Base-by-base conservation (phyloP, 257 asterid species). In the Fraxinus cuspidata region DNA sequence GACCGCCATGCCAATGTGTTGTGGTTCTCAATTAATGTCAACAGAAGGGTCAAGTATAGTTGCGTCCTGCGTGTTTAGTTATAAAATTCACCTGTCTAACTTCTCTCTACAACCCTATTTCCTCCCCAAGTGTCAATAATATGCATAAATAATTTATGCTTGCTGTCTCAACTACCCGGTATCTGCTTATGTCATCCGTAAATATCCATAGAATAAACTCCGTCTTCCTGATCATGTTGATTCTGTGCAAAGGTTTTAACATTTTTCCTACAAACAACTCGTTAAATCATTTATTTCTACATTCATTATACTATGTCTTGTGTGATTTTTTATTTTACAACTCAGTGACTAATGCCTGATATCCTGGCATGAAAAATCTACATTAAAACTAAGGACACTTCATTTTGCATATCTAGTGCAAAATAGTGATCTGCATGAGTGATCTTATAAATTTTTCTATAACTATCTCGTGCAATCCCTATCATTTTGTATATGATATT, bases 401-500 rank as follows among this genome's bases (percentile, higher is more conserved):
- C 40, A 66, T 11, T 74, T 84, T 76, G 83, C 69, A 37, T 70
- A 27, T 29, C 25, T 15, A 63, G 19, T 23, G 58, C 82, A 27
- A 64, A 71, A 38, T 53, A 42, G 7, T 67, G 38, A 40, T 32
- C 19, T 49, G 37, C 75, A 63, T 51, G 67, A 42, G 42, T 69
- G 23, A 63, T 5, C 19, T 1, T 53, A 29, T 32, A n/a, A n/a
- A 16, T 58, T 71, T 47, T 74, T 28, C 9, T 81, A 70, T 56
- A 72, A 47, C 42, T 35, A 34, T 79, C 74, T 53, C 60, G 67
- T 47, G 73, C 58, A 80, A 56, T 81, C 70, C 58, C 76, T 44
- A 60, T 79, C 77, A 80, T 81, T 85, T 78, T 77, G 82, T 84
- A 76, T 84, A 80, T 83, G 73, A 85, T 78, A 74, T 79, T 74